phyloP scores from a whole-genome alignment of 2,329 filamentous ascomycete species.

The Fusarium hostae region DNA sequence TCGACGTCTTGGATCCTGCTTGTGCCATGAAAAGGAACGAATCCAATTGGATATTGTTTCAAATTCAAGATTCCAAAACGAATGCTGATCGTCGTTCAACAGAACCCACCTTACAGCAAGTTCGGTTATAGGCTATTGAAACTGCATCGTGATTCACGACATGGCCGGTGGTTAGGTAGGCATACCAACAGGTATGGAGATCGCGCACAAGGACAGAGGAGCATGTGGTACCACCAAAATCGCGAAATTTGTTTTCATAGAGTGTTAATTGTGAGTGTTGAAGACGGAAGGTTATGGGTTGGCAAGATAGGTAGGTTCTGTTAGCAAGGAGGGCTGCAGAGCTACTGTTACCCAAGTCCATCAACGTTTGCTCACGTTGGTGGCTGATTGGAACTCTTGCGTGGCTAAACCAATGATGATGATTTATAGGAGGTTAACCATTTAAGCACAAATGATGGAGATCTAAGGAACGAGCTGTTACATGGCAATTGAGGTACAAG shows the following conservation, averaged over 20 bases:
- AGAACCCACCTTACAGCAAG: conserved; percentile 14
- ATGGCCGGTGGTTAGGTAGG: conserved; percentile 1
- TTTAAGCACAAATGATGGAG: neutral
- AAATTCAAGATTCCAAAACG: neutral
- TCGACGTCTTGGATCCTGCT: conserved; percentile 1
- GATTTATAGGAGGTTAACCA: neutral
- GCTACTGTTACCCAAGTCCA: conserved; percentile 17
- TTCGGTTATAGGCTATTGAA: conserved; percentile 6
- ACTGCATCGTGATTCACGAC: conserved; percentile 17
- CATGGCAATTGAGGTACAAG: neutral
- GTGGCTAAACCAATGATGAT: neutral
- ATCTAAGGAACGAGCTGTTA: neutral
- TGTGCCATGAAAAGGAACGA: conserved; percentile 4
- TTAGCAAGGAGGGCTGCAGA: conserved; percentile 22
- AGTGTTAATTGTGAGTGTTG: conserved; percentile 6
- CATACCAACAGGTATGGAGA: conserved; percentile 20
- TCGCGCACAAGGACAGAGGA: conserved; percentile 17
- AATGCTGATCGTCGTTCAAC: conserved; percentile 4
- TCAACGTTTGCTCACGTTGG: neutral
- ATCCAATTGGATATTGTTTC: conserved; percentile 1
- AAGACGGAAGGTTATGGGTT: conserved; percentile 15
- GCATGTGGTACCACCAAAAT: conserved; percentile 29
- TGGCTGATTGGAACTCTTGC: neutral
- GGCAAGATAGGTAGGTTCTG: conserved; percentile 10
- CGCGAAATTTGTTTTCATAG: conserved; percentile 1